Evolutionary conservation across 345 rosid genomes (phyloP), one percentile per base, ranked within the genome.

Genomic region (Salix suchowensis): DNA sequence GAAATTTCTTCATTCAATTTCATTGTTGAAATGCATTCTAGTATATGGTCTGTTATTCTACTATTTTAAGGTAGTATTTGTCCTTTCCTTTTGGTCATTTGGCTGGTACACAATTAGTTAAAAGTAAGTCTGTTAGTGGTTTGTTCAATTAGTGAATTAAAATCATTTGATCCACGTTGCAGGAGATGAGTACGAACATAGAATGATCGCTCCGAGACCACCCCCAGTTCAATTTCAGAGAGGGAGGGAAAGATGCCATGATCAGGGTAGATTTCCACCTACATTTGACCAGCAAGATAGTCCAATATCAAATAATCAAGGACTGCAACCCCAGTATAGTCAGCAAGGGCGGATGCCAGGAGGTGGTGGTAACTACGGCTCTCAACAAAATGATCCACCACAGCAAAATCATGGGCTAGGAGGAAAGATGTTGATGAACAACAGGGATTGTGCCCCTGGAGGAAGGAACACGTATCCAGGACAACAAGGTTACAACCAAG

Each of bases 151-250:
- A 6, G 30, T 37, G 26, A 67, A 18, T n/a, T 58, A 67, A 52
- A 40, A 10, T 16, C 34, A 60, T 60, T 9, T 61, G 7, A 8
- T 76, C 1, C 76, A 61, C 65, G 54, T 73, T 30, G 48, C 89
- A 96, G 96, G 98, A 30, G 99, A 96, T 81, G 92, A 93, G 75
- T 93, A 96, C 34, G 96, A 89, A 75, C 88, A 93, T 71, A 98
- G 99, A 48, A 85, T 86, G 24, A 93, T 93, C 42, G 91, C 92
- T 28, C 94, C 78, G 19, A 87, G 97, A 79, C 98, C 98, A 15
- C 96, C 95, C 13, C 97, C 96, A 23, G 46, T 88, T 72, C 37
- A 26, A 26, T 61, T 61, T n/a, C 97, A 89, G 24, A 69, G 52
- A 74, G 75, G 75, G 70, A 76, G 87, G 15, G 78, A 84, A 5